These are phyloP conservation scores for Agaricus blazei DNA, from an alignment of 768 basidiomycete genomes.

Conservation along the genomic window DNA sequence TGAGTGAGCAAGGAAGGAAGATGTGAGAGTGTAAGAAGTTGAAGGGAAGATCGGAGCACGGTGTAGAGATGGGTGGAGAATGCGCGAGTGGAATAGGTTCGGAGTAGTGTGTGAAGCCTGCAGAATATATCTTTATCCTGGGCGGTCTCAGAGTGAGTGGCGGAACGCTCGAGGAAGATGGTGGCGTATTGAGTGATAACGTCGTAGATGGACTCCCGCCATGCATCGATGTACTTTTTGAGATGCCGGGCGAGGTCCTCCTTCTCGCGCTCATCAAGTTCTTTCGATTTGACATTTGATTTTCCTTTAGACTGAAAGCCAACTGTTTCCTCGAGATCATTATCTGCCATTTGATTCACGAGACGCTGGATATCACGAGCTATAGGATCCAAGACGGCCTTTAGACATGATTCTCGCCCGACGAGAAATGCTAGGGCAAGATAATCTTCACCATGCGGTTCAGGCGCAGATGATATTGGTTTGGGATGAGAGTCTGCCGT, in stretches of 20 bases:
- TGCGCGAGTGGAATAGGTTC: conserved; percentile 57
- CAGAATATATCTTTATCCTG: conserved; percentile 19
- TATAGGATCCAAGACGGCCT: conserved; percentile 48
- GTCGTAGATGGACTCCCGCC: conserved; percentile 91
- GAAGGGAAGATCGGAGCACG: conserved; percentile 57
- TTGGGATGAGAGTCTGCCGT: conserved; percentile 12
- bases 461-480: neutral
- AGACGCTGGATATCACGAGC: conserved; percentile 41
- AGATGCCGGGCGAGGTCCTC: conserved; percentile 75
- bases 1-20: conserved; percentile 87
- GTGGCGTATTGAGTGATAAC: conserved; percentile 85
- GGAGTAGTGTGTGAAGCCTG: conserved; percentile 48
- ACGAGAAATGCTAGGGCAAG: conserved; percentile 85
- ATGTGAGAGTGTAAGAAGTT: conserved; percentile 54
- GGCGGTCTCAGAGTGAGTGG: conserved; percentile 20
- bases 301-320: conserved; percentile 11
- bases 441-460: conserved; percentile 54
- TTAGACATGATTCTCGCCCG: conserved; percentile 57
- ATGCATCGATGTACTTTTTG: conserved; percentile 83
- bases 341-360: conserved; percentile 15
- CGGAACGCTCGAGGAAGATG: conserved; percentile 75
- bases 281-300: conserved; percentile 18
- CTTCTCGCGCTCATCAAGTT: conserved; percentile 52
- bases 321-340: neutral
- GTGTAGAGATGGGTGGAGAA: conserved; percentile 65